A percentile compares a stretch with the other conserved stretches of the same genome.
Evolutionary conservation across 2,329 filamentous ascomycete genomes (phyloP).

Genomic region (Sarocladium kiliense): DNA sequence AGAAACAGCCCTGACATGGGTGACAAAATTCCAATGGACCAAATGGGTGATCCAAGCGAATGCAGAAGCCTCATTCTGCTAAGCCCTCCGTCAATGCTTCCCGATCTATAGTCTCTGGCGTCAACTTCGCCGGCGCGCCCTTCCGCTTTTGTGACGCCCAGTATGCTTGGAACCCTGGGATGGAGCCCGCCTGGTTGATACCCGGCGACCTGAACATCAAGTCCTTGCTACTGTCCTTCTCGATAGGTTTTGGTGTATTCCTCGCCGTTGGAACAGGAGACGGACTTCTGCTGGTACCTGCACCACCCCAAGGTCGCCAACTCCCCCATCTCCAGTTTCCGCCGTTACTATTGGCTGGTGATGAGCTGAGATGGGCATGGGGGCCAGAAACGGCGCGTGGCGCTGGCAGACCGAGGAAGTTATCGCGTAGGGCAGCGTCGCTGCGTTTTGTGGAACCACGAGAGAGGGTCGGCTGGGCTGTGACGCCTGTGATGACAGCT

Average conservation of each 20-base stretch:
- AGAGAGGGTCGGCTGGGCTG: conserved; percentile 53
- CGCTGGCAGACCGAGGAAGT: conserved; percentile 34
- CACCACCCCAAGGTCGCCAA: conserved; percentile 43
- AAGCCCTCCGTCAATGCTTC: conserved; percentile 58
- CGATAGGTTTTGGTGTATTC: conserved; percentile 16
- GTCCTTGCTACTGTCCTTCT: conserved; percentile 29
- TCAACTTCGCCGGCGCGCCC: conserved; percentile 50
- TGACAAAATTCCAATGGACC: too few relatives aligned
- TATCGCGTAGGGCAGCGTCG: conserved; percentile 55
- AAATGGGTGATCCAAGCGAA: too few relatives aligned
- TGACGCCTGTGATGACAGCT: conserved; percentile 53
- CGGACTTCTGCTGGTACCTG: conserved; percentile 7
- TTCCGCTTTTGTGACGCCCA: conserved; percentile 45
- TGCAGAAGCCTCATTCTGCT: conserved; percentile 17
- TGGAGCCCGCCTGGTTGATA: conserved; percentile 72
- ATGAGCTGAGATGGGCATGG: conserved; percentile 21
- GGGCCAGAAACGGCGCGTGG: conserved; percentile 26
- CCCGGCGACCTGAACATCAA: conserved; percentile 53
- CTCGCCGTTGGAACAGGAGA: conserved; percentile 14
- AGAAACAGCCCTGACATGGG: too few relatives aligned
- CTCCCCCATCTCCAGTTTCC: conserved; percentile 39
- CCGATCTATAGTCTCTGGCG: conserved; percentile 52
- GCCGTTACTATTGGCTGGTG: conserved; percentile 16
- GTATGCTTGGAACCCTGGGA: conserved; percentile 64
- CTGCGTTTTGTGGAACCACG: conserved; percentile 41